Conservation (phyloP, 169 alveolate species). For the Babesia microti region DNA sequence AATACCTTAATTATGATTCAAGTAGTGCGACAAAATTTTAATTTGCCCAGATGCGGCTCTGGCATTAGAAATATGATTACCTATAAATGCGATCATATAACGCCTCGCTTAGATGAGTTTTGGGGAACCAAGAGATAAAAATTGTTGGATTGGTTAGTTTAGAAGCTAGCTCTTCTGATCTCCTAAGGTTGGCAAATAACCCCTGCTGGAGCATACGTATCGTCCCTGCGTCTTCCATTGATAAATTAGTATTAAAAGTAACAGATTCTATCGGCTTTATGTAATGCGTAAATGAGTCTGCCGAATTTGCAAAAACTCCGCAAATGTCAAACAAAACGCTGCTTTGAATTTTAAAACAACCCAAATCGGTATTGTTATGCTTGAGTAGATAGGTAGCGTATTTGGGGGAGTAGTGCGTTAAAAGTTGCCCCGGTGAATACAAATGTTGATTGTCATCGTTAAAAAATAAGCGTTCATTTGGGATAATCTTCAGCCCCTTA, state of each 20-base stretch:
- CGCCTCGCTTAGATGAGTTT: no score
- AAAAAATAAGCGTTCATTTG: constrained; percentile 10
- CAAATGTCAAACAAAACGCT: constrained; percentile 26
- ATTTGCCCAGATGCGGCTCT: no score
- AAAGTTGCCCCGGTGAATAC: constrained; percentile 70
- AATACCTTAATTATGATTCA: no score
- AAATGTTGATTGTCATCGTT: constrained; percentile 1
- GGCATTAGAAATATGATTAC: no score
- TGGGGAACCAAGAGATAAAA: no score
- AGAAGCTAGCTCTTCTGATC: constrained; percentile 30
- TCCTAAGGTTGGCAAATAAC: constrained; percentile 13
- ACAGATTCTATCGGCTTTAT: constrained; percentile 4
- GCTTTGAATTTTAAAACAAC: background rate
- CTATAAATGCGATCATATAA: no score
- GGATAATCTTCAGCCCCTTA: constrained; percentile 36
- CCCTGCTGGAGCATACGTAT: constrained; percentile 11
- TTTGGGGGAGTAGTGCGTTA: constrained; percentile 83
- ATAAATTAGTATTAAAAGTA: no score
- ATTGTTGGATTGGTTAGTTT: no score
- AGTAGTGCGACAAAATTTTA: no score
- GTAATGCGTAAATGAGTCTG: constrained; percentile 9
- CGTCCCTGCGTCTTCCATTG: no score
- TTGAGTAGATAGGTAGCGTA: constrained; percentile 65
- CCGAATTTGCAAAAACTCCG: constrained; percentile 4
- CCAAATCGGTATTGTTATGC: constrained; percentile 1